Conservation (phyloP, 352 stramenopile species). For the Phytophthora pisi region DNA sequence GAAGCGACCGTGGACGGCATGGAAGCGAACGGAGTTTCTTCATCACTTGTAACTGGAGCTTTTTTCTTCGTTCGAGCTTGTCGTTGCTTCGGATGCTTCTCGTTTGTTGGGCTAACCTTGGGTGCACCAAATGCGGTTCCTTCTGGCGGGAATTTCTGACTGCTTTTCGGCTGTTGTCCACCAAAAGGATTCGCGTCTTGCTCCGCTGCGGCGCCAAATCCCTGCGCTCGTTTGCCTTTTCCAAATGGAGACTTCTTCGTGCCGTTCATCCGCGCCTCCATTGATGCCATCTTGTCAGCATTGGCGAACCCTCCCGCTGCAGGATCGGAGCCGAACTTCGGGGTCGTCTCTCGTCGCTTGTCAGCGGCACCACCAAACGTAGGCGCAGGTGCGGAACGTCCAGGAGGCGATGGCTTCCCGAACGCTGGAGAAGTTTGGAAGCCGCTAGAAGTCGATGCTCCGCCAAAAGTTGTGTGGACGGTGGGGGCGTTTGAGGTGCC, state of each 20-base stretch:
- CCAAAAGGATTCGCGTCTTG: conserved; percentile 16
- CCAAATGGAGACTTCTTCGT: conserved; percentile 32
- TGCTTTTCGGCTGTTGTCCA: conserved; percentile 22
- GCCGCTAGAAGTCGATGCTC: conserved; percentile 7
- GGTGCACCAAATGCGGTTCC: conserved; percentile 13
- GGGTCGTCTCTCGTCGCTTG: conserved; percentile 26
- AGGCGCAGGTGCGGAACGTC: conserved; percentile 3
- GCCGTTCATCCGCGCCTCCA: conserved; percentile 43
- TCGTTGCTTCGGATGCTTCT: conserved; percentile 28
- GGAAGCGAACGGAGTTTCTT: conserved; percentile 19
- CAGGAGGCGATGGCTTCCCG: conserved; percentile 22
- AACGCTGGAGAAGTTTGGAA: conserved; percentile 21
- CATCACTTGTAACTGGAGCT: conserved; percentile 20
- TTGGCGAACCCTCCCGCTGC: conserved; percentile 24
- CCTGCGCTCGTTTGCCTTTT: conserved; percentile 30
- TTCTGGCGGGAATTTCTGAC: conserved; percentile 1
- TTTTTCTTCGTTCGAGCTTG: conserved; percentile 40
- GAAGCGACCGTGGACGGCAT: conserved; percentile 1
- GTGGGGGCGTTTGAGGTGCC: conserved; percentile 2
- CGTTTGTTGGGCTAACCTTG: conserved; percentile 21
- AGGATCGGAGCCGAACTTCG: conserved; percentile 22
- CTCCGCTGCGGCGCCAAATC: conserved; percentile 11
- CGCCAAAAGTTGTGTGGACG: conserved; percentile 37
- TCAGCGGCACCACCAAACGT: conserved; percentile 29
- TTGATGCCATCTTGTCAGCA: conserved; percentile 19